phyloP scores from a whole-genome alignment of 2,329 filamentous ascomycete genomes.

The Orbilia javanica region DNA sequence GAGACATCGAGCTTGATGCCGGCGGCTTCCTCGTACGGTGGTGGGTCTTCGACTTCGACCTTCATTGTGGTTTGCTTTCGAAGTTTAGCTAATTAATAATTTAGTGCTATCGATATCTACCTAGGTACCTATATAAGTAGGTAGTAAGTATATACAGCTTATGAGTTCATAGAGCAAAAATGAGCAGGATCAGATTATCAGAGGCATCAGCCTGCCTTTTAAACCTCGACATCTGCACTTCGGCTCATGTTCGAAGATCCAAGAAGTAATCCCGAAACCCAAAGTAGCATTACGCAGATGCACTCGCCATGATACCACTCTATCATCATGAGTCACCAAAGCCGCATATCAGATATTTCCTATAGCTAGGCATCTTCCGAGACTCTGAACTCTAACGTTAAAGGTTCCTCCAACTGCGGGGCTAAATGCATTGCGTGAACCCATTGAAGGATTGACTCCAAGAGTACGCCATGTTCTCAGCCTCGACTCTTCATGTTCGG shows the following conservation, averaged over 20 bases:
- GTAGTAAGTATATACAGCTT: no score
- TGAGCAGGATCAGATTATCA: background rate
- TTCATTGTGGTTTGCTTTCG: constrained; percentile 25
- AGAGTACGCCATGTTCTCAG: constrained; percentile 43
- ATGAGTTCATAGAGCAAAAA: no score
- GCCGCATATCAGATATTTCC: constrained; percentile 11
- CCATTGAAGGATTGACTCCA: constrained; percentile 34
- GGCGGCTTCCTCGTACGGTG: constrained; percentile 50
- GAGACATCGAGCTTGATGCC: constrained; percentile 46
- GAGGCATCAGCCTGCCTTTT: constrained; percentile 3
- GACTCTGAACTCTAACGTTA: constrained; percentile 1
- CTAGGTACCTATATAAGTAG: no score
- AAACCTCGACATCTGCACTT: constrained; percentile 14
- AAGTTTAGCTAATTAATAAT: background rate
- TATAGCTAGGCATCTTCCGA: background rate
- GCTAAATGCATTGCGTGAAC: background rate
- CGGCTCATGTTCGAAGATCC: background rate
- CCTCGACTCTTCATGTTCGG: constrained; percentile 24
- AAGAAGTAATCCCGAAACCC: constrained; percentile 1
- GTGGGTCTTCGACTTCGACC: constrained; percentile 51
- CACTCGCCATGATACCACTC: background rate
- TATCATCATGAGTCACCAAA: constrained; percentile 49
- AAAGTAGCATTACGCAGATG: constrained; percentile 44
- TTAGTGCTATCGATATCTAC: no score
- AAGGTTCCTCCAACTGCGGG: constrained; percentile 24